phyloP scores from a whole-genome alignment of 768 basidiomycete species.

The Gymnopilus dilepis region DNA sequence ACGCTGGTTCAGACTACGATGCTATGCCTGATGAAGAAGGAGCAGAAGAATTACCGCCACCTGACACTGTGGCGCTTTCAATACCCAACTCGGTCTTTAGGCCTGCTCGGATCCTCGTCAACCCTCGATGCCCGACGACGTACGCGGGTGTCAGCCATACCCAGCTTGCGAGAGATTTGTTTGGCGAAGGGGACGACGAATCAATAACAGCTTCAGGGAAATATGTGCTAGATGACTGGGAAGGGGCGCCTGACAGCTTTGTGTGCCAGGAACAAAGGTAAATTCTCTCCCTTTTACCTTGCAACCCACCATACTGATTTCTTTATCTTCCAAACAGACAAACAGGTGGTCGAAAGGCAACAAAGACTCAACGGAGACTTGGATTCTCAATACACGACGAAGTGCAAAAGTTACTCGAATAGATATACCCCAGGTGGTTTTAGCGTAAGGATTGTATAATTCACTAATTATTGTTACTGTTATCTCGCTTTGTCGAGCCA shows the following conservation, averaged over 20 bases:
- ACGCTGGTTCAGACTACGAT: conserved; percentile 87
- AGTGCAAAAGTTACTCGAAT: conserved; percentile 39
- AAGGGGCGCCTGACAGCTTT: conserved; percentile 95
- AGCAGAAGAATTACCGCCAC: conserved; percentile 46
- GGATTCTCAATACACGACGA: conserved; percentile 86
- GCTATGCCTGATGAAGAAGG: conserved; percentile 77
- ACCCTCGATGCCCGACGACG: conserved; percentile 96
- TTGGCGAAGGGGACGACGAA: conserved; percentile 79
- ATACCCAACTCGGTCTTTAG: conserved; percentile 90
- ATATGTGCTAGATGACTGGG: conserved; percentile 94
- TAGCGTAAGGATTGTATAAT: conserved; percentile 20
- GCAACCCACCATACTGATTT: conserved; percentile 1
- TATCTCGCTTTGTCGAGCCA: background rate
- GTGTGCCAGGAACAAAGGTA: conserved; percentile 96
- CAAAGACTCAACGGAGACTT: conserved; percentile 85
- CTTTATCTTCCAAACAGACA: conserved; percentile 47
- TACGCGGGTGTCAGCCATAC: conserved; percentile 98
- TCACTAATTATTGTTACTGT: conserved; percentile 6
- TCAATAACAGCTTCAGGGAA: conserved; percentile 56
- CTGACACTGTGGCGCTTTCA: conserved; percentile 47
- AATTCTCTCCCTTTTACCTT: conserved; percentile 27
- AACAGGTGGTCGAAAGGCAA: conserved; percentile 88
- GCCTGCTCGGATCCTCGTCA: conserved; percentile 91
- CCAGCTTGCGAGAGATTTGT: conserved; percentile 92
- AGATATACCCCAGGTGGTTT: conserved; percentile 16